Conservation (phyloP, 164 flowering plant genomes). For the Chimonanthus praecox region DNA sequence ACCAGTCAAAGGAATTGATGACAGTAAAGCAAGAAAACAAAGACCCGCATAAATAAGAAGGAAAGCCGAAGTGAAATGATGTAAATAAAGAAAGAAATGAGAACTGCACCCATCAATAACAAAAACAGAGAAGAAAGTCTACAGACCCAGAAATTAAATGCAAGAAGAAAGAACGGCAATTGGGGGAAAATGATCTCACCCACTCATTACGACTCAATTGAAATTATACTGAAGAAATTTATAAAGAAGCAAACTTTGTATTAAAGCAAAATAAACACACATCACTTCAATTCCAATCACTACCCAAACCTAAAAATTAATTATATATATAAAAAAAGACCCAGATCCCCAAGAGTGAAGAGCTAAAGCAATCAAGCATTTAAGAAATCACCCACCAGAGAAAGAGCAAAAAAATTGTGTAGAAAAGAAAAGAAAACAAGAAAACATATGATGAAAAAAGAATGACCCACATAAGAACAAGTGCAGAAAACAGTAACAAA, state of each 20-base stretch:
- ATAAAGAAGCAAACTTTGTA: not conserved
- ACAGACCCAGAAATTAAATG: not conserved
- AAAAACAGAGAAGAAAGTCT: not conserved
- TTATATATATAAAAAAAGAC: not conserved
- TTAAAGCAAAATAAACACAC: not conserved
- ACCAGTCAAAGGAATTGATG: not conserved
- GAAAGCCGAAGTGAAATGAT: not conserved
- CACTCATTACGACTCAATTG: too few species aligned
- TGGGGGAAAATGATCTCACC: too few species aligned
- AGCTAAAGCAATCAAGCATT: not conserved
- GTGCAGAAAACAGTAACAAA: not conserved
- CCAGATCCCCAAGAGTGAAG: not conserved
- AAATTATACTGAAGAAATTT: not conserved
- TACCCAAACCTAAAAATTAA: not conserved
- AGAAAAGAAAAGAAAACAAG: not conserved
- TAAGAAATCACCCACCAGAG: not conserved
- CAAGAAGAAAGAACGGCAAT: not conserved
- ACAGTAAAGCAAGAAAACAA: not conserved
- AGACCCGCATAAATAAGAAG: not conserved
- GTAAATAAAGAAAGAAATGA: not conserved
- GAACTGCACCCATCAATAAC: not conserved
- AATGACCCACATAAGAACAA: conserved; percentile 1
- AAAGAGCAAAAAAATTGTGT: not conserved
- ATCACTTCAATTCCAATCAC: not conserved
- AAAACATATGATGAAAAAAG: not conserved